phyloP scores from a whole-genome alignment of 2,329 filamentous ascomycete genomes.

The Penicillium verrucosum region DNA sequence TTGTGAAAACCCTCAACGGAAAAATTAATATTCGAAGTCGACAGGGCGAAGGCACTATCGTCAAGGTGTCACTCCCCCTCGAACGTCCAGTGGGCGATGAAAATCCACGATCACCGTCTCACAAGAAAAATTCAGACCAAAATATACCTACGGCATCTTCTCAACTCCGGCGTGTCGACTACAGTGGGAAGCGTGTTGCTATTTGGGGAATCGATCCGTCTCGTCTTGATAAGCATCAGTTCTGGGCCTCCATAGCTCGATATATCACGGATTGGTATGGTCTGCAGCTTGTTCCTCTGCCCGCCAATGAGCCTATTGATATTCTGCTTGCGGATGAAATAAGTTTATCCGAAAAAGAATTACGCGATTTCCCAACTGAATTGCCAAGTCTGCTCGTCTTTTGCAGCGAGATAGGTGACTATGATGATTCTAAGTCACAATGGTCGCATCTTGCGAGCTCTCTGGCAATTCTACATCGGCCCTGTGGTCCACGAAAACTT shows the following conservation, averaged over 20 bases:
- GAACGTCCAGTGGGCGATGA: slow-evolving; percentile 1
- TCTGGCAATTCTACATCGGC: slow-evolving; percentile 15
- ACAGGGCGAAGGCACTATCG: slow-evolving; percentile 8
- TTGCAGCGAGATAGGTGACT: background rate
- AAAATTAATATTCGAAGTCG: slow-evolving; percentile 10
- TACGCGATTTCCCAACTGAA: background rate
- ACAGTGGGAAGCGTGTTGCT: background rate
- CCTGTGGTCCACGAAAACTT: slow-evolving; percentile 40
- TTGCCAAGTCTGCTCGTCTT: background rate
- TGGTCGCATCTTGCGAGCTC: background rate
- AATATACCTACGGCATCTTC: background rate
- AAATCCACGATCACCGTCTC: slow-evolving; percentile 3
- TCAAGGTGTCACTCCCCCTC: slow-evolving; percentile 1
- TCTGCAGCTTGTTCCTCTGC: slow-evolving; percentile 27
- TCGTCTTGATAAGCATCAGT: slow-evolving; percentile 3
- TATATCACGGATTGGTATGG: slow-evolving; percentile 36
- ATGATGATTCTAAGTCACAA: background rate
- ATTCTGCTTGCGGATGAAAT: background rate
- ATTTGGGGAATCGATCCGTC: slow-evolving; percentile 3
- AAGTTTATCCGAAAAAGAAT: background rate
- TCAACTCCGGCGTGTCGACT: background rate
- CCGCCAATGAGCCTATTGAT: slow-evolving; percentile 8
- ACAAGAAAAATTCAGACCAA: background rate
- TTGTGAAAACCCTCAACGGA: slow-evolving; percentile 7
- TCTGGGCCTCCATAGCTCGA: slow-evolving; percentile 22